Evolutionary conservation across 345 rosid species (phyloP).

Genomic region (Citrus trifoliata): DNA sequence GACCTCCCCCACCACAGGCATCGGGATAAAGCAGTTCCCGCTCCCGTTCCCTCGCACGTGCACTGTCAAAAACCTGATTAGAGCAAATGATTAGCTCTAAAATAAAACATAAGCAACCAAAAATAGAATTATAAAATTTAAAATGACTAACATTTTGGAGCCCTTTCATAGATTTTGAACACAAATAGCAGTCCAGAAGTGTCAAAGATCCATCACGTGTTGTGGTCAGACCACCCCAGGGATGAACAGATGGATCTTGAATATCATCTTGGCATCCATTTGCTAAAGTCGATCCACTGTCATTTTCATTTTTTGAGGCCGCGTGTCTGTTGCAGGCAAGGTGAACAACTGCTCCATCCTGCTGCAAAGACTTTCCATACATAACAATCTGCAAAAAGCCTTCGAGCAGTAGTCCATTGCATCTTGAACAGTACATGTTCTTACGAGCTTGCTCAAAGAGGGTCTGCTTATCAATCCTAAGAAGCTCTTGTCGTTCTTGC

Average conservation of each 20-base stretch:
- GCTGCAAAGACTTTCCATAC: slow-evolving; percentile 71
- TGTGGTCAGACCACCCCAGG: slow-evolving; percentile 92
- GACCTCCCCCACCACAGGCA: slow-evolving; percentile 98
- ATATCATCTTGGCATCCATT: slow-evolving; percentile 51
- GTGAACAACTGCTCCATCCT: slow-evolving; percentile 45
- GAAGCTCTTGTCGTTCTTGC: slow-evolving; percentile 64
- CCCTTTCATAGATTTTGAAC: slow-evolving; percentile 62
- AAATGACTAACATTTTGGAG: slow-evolving; percentile 67
- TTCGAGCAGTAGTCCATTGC: slow-evolving; percentile 87
- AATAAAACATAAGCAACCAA: neutral
- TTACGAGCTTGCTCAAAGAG: slow-evolving; percentile 94
- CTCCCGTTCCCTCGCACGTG: slow-evolving; percentile 84
- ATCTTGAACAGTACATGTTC: slow-evolving; percentile 95
- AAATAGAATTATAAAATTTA: neutral
- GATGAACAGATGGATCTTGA: slow-evolving; percentile 79
- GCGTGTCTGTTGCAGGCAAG: slow-evolving; percentile 33
- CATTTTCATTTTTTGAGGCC: slow-evolving; percentile 36
- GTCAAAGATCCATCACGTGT: slow-evolving; percentile 80
- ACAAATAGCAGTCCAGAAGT: slow-evolving; percentile 74
- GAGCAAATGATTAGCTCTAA: slow-evolving; percentile 36
- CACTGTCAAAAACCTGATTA: slow-evolving; percentile 89
- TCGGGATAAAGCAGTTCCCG: slow-evolving; percentile 95
- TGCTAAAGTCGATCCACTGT: slow-evolving; percentile 29
- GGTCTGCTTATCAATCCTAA: slow-evolving; percentile 81
- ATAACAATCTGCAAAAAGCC: slow-evolving; percentile 80